Base-by-base conservation (phyloP, 2,329 filamentous ascomycete genomes). In the Claviceps maximensis region DNA sequence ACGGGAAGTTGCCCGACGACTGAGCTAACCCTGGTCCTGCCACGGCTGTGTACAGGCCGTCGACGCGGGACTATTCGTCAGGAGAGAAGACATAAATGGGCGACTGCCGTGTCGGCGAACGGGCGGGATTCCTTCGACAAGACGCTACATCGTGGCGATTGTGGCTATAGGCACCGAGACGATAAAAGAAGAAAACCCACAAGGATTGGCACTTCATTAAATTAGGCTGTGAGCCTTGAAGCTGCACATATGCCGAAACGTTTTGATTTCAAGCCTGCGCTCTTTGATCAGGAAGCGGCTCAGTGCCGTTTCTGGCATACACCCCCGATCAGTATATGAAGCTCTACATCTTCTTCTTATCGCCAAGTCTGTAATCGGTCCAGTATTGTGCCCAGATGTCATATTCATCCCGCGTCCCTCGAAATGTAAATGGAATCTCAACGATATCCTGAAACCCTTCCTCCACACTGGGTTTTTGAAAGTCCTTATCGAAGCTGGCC, bases 401-500 rank as follows among this genome's bases (percentile, higher is more conserved):
- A 62, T 82, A 83, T 58, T 89, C 82, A 36, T 84, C 80, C 50
- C 80, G 76, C 1, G 75, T 78, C 0, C 89, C 89, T 44, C 79
- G 72, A 63, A 93, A 91, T 65, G 77, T 68, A 62, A 98, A 98
- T 33, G 86, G 79, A 0, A 95, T 72, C 52, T 81, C 79, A 1
- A 79, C 74, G 38, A 98, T 79, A 59, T 96, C 88, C 57, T 85
- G 72, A 61, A 96, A 96, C 0, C 91, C 91, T 69, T 98, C 93
- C 13, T 78, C 75, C 1, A 78, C 55, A 41, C 75, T 77, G 0
- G 91, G 93, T 58, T 84, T 77, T 58, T 82, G 81, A 68, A 87
- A 93, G 51, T 87, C 78, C 9, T 82, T 79, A 17, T 75, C 72
- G 63, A 89, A 98, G 13, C 82, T 78, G 25, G 76, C 81, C 65